These are phyloP conservation scores for Syzygium jambos DNA, from an alignment of 345 rosid species.

Conservation along the genomic window DNA sequence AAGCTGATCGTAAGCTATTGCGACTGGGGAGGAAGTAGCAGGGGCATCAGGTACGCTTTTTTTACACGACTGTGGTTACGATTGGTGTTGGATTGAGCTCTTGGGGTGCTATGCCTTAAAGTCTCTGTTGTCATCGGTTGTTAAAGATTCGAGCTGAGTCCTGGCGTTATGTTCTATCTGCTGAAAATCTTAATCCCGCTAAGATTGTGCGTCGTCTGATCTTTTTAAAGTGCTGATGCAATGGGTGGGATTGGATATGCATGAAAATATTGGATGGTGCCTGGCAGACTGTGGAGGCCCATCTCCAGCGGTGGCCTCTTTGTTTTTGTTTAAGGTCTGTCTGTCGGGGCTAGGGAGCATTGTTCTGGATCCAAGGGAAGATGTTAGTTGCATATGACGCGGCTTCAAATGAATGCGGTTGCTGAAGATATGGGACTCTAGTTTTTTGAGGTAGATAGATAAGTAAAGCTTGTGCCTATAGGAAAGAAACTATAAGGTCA, in stretches of 20 bases:
- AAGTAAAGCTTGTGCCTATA: background rate
- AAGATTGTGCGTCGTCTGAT: background rate
- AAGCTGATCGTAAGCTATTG: slow-evolving; percentile 75
- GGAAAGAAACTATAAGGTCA: background rate
- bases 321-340: background rate
- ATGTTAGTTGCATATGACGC: background rate
- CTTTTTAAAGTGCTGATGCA: background rate
- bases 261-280: background rate
- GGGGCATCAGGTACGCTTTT: slow-evolving; percentile 57
- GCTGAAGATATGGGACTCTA: background rate
- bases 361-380: background rate
- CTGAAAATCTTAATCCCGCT: background rate
- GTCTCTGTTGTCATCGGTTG: background rate
- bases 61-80: background rate
- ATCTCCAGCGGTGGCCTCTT: background rate
- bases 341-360: rapidly evolving
- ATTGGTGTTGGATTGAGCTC: background rate
- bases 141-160: background rate
- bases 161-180: background rate
- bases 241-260: background rate
- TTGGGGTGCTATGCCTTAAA: background rate
- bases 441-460: background rate
- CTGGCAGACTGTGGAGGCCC: background rate
- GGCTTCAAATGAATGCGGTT: background rate
- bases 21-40: slow-evolving; percentile 95